Evolutionary conservation across 2,329 filamentous ascomycete species (phyloP).

Genomic region (Pyrenochaeta sp.): DNA sequence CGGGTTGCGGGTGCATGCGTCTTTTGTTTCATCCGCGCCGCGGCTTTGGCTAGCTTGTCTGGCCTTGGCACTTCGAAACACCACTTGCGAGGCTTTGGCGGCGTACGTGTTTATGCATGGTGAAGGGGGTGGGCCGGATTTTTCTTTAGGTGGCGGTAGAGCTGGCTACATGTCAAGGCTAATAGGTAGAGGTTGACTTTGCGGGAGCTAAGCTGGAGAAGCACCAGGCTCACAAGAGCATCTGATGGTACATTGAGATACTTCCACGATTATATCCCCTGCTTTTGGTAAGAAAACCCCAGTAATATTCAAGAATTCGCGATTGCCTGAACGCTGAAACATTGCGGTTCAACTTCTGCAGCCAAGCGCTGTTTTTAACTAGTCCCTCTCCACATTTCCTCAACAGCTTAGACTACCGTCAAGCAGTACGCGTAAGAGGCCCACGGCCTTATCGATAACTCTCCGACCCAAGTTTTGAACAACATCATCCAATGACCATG

Average conservation of each 20-base stretch:
- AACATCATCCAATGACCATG: slow-evolving; percentile 28
- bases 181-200: no score
- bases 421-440: slow-evolving; percentile 44
- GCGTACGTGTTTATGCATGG: slow-evolving; percentile 21
- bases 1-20: slow-evolving; percentile 14
- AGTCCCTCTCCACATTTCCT: slow-evolving; percentile 39
- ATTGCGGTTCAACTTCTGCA: slow-evolving; percentile 15
- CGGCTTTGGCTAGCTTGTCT: slow-evolving; percentile 20
- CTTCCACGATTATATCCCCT: no score
- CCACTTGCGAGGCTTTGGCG: slow-evolving; percentile 24
- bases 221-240: no score
- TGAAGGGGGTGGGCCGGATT: slow-evolving; percentile 6
- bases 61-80: slow-evolving; percentile 37
- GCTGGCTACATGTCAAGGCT: no score
- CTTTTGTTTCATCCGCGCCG: slow-evolving; percentile 25
- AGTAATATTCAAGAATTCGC: no score
- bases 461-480: slow-evolving; percentile 16
- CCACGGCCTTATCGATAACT: slow-evolving; percentile 27
- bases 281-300: no score
- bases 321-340: slow-evolving; percentile 30
- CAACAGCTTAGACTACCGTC: slow-evolving; percentile 28
- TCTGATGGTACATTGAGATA: no score
- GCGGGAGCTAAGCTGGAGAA: no score
- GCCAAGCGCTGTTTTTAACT: slow-evolving; percentile 21
- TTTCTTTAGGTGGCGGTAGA: not conserved